Conservation (phyloP, 176 grass and related monocot genomes). For the Hordeum vulgare region DNA sequence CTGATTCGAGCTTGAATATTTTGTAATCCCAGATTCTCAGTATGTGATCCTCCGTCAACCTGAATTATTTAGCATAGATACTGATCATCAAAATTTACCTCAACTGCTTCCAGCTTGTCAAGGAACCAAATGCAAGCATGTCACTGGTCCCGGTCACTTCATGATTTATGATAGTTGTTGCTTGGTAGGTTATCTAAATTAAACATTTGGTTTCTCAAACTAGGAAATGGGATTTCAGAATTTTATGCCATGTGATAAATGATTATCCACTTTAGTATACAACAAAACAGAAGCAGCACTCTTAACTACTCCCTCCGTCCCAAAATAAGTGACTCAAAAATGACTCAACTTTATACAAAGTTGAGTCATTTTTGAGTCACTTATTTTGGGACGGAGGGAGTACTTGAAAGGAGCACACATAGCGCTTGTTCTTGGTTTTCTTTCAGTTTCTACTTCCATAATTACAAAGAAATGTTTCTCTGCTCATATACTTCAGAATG, state of each 20-base stretch:
- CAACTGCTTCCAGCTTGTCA: not conserved
- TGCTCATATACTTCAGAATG: not conserved
- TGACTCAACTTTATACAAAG: no score
- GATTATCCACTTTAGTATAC: not conserved
- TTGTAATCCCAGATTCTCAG: constrained; percentile 92
- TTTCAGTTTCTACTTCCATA: not conserved
- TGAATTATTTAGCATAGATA: constrained; percentile 30
- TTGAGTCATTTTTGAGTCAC: no score
- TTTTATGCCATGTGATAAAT: not conserved
- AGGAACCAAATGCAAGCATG: not conserved
- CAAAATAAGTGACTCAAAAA: no score
- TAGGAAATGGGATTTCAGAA: not conserved
- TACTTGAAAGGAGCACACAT: not conserved
- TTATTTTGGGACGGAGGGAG: no score
- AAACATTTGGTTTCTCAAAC: not conserved
- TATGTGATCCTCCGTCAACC: constrained; percentile 81
- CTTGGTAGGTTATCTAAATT: not conserved
- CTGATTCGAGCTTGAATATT: constrained; percentile 99
- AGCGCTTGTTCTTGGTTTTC: not conserved
- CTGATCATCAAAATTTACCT: not conserved
- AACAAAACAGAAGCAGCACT: not conserved
- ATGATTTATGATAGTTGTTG: not conserved
- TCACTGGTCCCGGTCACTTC: not conserved
- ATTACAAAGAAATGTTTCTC: not conserved
- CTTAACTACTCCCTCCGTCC: no score